Percentiles rank a stretch among this genome's conserved stretches.
These are phyloP conservation scores for Hysterium pulicare DNA, from an alignment of 2,329 filamentous ascomycete genomes.

Conservation along the genomic window DNA sequence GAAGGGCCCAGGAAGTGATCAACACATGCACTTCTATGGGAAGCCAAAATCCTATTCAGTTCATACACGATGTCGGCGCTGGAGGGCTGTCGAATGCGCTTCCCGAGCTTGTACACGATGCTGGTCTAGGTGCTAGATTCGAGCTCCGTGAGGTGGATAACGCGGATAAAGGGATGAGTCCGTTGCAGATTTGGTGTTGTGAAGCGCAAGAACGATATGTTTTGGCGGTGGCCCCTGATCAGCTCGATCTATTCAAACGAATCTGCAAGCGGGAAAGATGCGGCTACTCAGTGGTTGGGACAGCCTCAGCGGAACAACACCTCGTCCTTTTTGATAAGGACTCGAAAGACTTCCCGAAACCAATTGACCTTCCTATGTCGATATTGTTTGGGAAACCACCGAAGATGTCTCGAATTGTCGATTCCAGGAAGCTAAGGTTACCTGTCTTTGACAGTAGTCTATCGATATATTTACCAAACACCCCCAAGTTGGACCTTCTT, in stretches of 20 bases:
- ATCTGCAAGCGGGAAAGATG: slow-evolving; percentile 80
- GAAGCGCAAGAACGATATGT: slow-evolving; percentile 97
- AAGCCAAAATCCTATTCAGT: slow-evolving; percentile 81
- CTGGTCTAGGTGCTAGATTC: slow-evolving; percentile 84
- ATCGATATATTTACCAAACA: slow-evolving; percentile 60
- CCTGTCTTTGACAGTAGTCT: slow-evolving; percentile 73
- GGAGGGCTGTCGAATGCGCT: slow-evolving; percentile 83
- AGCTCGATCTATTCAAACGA: slow-evolving; percentile 68
- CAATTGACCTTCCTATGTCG: slow-evolving; percentile 86
- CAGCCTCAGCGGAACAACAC: slow-evolving; percentile 62
- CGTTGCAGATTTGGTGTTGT: slow-evolving; percentile 96
- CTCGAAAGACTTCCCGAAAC: slow-evolving; percentile 67
- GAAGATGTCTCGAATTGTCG: slow-evolving; percentile 73
- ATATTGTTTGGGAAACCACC: slow-evolving; percentile 84
- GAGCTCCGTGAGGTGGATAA: slow-evolving; percentile 93
- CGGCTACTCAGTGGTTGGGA: slow-evolving; percentile 87
- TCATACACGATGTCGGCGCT: slow-evolving; percentile 97
- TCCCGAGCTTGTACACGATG: slow-evolving; percentile 87
- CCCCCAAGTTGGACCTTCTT: slow-evolving; percentile 52
- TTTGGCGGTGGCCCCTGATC: slow-evolving; percentile 76
- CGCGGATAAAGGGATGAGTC: slow-evolving; percentile 87
- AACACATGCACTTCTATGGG: slow-evolving; percentile 87
- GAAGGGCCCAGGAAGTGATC: slow-evolving; percentile 96
- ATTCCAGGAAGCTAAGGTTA: slow-evolving; percentile 65
- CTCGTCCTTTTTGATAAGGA: slow-evolving; percentile 81